Evolutionary conservation across 441 rosid genomes (phyloP).

Genomic region (Viola pubescens): DNA sequence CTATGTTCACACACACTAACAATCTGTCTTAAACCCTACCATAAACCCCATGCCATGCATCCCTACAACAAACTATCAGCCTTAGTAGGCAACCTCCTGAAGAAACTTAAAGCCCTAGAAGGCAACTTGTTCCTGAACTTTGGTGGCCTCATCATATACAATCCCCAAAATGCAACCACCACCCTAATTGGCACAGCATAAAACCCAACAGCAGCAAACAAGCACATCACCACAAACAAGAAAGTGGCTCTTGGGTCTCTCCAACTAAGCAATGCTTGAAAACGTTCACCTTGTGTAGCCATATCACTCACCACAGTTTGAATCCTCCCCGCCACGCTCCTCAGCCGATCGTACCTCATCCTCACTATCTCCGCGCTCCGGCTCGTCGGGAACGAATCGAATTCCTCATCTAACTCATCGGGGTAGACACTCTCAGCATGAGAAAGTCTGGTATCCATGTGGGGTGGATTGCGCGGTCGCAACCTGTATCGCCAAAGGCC

Average conservation of each 20-base stretch:
- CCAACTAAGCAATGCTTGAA: conserved; percentile 35
- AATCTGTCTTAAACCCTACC: background rate
- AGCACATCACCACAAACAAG: conserved; percentile 25
- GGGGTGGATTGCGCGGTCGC: conserved; percentile 46
- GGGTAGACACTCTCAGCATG: conserved; percentile 20
- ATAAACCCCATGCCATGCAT: background rate
- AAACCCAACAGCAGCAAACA: conserved; percentile 29
- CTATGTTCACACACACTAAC: conserved; percentile 7
- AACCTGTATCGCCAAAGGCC: conserved; percentile 29
- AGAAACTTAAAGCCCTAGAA: conserved; percentile 37
- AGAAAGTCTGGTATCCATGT: conserved; percentile 37
- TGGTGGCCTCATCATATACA: conserved; percentile 43
- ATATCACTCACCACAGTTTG: conserved; percentile 31
- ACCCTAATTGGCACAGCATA: conserved; percentile 27
- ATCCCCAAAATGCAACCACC: conserved; percentile 18
- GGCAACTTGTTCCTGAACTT: conserved; percentile 39
- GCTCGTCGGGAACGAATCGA: conserved; percentile 33
- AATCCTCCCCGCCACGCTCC: conserved; percentile 45
- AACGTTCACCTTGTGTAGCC: conserved; percentile 37
- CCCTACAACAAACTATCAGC: conserved; percentile 47
- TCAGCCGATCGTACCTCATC: conserved; percentile 41
- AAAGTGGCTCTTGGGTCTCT: conserved; percentile 42
- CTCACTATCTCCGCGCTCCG: conserved; percentile 27
- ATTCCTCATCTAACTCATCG: conserved; percentile 41
- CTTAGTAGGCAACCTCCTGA: conserved; percentile 50